These are phyloP conservation scores for Apiospora rasikravindrae DNA, from an alignment of 2,329 filamentous ascomycete species.

Conservation along the genomic window DNA sequence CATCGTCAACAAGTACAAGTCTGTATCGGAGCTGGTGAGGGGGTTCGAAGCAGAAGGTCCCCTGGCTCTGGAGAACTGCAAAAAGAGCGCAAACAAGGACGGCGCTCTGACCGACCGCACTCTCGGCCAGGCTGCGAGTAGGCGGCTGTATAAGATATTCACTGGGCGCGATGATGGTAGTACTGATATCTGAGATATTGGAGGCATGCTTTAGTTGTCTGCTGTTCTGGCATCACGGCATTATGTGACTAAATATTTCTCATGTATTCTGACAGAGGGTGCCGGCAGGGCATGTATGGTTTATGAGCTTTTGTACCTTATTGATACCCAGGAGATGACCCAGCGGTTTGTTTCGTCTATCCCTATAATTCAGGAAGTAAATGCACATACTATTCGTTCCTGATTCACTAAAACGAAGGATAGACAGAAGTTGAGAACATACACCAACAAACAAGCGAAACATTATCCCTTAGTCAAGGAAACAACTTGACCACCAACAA, in stretches of 20 bases:
- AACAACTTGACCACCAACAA: background rate
- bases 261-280: background rate
- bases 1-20: conserved; percentile 65
- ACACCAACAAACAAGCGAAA: background rate
- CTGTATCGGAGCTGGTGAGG: conserved; percentile 60
- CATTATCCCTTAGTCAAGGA: background rate
- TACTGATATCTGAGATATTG: conserved; percentile 54
- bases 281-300: background rate
- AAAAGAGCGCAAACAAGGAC: conserved; percentile 61
- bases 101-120: conserved; percentile 59
- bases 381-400: background rate
- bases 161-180: conserved; percentile 59
- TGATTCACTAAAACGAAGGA: background rate
- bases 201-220: background rate
- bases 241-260: background rate
- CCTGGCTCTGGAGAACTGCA: conserved; percentile 64
- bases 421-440: too few relatives aligned
- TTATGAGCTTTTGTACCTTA: background rate
- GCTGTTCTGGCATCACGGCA: background rate
- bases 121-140: conserved; percentile 64
- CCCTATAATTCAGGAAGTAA: background rate
- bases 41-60: conserved; percentile 66
- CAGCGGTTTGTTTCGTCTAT: background rate
- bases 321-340: background rate
- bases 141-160: conserved; percentile 65